Base-by-base conservation (phyloP, 345 rosid species). In the Salix caprea region DNA sequence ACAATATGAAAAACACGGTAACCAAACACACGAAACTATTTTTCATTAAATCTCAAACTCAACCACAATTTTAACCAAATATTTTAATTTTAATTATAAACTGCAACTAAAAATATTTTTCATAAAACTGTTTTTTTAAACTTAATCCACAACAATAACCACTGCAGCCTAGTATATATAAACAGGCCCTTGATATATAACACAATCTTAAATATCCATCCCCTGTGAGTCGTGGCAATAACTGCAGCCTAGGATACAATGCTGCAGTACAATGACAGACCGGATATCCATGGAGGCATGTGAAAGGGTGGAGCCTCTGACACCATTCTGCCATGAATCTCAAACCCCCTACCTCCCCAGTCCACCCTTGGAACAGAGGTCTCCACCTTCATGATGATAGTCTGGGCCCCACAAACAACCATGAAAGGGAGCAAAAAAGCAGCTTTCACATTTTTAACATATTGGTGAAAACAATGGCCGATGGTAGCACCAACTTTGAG, bases 221-320 rank as follows among this genome's bases (percentile, higher is more conserved):
- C 6, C 36, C 36, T 34, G 36, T 0, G 58, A 69, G 70, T 69
- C 67, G 74, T 28, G 61, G 69, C 34, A 67, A 70, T 60, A 61
- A 44, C 78, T 56, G 81, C 44, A 67, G 39, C 61, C 71, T 65
- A 61, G 64, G 76, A 64, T 67, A 73, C 65, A 73, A 60, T 73
- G 69, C 44, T 70, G 84, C 5, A 32, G 5, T 74, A 65, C 72
- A 0, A 70, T 70, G 84, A 82, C 82, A 86, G 86, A 68, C 87
- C 82, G 89, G 86, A 80, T 64, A 71, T 79, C 80, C 60, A 78
- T 72, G 78, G 72, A 76, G 80, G 82, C 87, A 84, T 79, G 86
- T 79, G 87, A 83, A 77, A n/a, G 58, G 66, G 84, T 76, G 85
- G 86, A 76, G 81, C 86, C 81, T 84, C 84, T 86, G 89, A 80